Percentiles rank a stretch among this genome's conserved stretches.
phyloP scores from a whole-genome alignment of 2,329 filamentous ascomycete species.

The Blastomyces silverae region DNA sequence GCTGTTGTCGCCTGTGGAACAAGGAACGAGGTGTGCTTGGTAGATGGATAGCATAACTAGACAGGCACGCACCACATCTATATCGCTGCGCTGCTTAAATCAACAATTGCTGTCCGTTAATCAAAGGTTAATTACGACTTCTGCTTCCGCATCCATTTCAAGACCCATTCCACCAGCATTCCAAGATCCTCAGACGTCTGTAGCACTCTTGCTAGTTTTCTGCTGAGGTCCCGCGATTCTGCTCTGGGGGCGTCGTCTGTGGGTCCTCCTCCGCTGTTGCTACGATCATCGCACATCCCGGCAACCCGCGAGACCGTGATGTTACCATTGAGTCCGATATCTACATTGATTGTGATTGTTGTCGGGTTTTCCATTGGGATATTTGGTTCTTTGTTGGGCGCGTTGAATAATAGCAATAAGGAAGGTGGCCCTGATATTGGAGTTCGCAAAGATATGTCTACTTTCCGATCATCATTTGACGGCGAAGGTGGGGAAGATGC shows the following conservation, averaged over 20 bases:
- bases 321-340: conserved; percentile 39
- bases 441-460: conserved; percentile 18
- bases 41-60: neutral
- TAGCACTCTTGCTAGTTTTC: conserved; percentile 36
- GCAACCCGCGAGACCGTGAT: conserved; percentile 35
- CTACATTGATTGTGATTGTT: conserved; percentile 33
- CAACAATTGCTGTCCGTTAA: neutral
- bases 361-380: conserved; percentile 19
- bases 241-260: conserved; percentile 10
- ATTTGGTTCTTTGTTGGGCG: conserved; percentile 14
- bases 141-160: conserved; percentile 33
- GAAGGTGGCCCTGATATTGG: conserved; percentile 18
- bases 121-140: conserved; percentile 2
- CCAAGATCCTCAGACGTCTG: conserved; percentile 43
- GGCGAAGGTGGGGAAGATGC: conserved; percentile 1
- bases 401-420: conserved; percentile 19
- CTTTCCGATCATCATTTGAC: conserved; percentile 2
- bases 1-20: neutral
- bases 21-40: no score
- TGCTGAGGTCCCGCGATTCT: conserved; percentile 26
- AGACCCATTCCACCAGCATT: conserved; percentile 40
- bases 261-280: conserved; percentile 22
- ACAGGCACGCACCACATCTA: neutral
- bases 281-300: conserved; percentile 30
- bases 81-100: neutral